Percentiles rank a stretch among this genome's conserved stretches.
phyloP scores from a whole-genome alignment of 2,329 filamentous ascomycete species.

The Stemphylium lycopersici region DNA sequence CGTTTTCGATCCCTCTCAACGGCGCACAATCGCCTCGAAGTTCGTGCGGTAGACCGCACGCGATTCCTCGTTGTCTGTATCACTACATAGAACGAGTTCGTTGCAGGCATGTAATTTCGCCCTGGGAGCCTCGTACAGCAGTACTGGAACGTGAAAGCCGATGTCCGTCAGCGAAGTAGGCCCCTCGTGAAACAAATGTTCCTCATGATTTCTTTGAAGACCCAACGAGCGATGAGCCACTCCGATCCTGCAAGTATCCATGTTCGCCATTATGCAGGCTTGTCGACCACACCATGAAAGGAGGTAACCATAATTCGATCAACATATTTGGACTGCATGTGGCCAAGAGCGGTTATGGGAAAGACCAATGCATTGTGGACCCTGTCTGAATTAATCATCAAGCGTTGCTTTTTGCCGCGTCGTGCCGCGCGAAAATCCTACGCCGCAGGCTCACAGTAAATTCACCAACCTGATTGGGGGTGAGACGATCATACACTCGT shows the following conservation, averaged over 20 bases:
- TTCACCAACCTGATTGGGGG: conserved; percentile 2
- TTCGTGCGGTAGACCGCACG: too few species aligned
- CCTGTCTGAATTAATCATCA: conserved; percentile 8
- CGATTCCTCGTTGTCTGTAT: too few species aligned
- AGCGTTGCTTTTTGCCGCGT: conserved; percentile 15
- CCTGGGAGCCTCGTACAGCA: conserved; percentile 9
- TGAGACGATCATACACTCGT: conserved; percentile 14
- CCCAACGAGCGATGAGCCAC: not conserved
- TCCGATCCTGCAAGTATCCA: conserved; percentile 4
- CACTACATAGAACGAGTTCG: not conserved
- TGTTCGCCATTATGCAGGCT: conserved; percentile 1
- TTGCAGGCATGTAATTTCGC: not conserved
- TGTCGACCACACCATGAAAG: conserved; percentile 1
- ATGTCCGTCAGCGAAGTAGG: conserved; percentile 1
- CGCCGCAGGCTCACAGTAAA: conserved; percentile 1
- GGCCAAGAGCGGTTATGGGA: conserved; percentile 5
- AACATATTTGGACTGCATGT: conserved; percentile 12
- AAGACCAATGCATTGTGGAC: conserved; percentile 8
- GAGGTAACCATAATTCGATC: conserved; percentile 13
- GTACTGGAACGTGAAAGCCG: conserved; percentile 10
- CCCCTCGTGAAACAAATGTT: conserved; percentile 3
- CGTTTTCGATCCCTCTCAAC: too few species aligned
- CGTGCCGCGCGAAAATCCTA: conserved; percentile 3
- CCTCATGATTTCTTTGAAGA: not conserved
- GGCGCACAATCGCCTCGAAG: too few species aligned